A percentile compares a stretch with the other conserved stretches of the same genome.
Conservation (phyloP, 306 rosid species). For the Casuarina cunninghamiana region DNA sequence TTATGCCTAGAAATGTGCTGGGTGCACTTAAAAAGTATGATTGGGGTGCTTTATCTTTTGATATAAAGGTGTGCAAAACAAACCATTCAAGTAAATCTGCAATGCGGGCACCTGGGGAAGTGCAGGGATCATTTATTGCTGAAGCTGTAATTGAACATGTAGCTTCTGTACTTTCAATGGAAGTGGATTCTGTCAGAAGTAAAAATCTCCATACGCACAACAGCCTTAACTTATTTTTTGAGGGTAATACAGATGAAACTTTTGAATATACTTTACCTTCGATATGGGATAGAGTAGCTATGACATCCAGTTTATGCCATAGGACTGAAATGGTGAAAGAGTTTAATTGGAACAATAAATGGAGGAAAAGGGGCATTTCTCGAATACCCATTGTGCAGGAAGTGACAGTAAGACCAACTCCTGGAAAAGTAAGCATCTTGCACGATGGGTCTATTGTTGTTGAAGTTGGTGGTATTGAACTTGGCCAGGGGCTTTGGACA, state of each 20-base stretch:
- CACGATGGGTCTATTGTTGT: conserved; percentile 70
- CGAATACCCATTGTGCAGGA: conserved; percentile 59
- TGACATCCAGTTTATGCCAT: conserved; percentile 52
- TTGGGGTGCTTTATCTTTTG: conserved; percentile 86
- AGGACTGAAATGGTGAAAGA: conserved; percentile 55
- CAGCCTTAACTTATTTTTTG: conserved; percentile 63
- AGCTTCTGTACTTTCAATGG: conserved; percentile 67
- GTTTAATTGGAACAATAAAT: conserved; percentile 61
- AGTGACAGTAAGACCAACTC: conserved; percentile 56
- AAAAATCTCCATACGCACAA: conserved; percentile 67
- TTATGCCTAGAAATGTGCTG: conserved; percentile 52
- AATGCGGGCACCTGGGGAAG: conserved; percentile 91
- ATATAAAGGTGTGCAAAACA: conserved; percentile 85
- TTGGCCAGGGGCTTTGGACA: conserved; percentile 99
- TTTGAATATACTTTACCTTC: conserved; percentile 77
- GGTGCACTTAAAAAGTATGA: conserved; percentile 71
- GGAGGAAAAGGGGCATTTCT: conserved; percentile 85
- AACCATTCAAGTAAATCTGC: conserved; percentile 77
- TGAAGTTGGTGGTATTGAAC: conserved; percentile 94
- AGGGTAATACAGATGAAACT: conserved; percentile 55
- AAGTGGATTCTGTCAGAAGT: conserved; percentile 71
- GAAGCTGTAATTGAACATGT: conserved; percentile 86
- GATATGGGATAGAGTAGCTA: conserved; percentile 69
- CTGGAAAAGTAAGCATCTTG: conserved; percentile 80
- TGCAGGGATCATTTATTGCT: conserved; percentile 89